Evolutionary conservation across 2,329 filamentous ascomycete species (phyloP).

Genomic region (Clonostachys solani): DNA sequence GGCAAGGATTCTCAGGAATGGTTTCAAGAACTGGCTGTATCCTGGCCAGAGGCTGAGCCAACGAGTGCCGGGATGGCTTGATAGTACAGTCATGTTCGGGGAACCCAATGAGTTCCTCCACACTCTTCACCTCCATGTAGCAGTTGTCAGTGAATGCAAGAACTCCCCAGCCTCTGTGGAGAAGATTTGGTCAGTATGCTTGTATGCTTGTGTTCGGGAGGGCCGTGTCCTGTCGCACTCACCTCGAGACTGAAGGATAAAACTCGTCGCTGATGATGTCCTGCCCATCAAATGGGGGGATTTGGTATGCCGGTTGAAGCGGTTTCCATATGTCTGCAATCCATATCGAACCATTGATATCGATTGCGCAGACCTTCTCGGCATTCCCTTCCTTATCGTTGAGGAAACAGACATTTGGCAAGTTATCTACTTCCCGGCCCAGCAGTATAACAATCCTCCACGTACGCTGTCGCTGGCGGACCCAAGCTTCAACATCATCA

Average conservation of each 20-base stretch:
- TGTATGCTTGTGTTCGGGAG: neutral
- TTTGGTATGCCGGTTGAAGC: slow-evolving; percentile 14
- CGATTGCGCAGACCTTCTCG: slow-evolving; percentile 44
- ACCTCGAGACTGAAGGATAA: slow-evolving; percentile 17
- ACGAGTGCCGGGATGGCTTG: neutral
- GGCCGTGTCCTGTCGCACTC: slow-evolving; percentile 1
- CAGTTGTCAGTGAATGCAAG: slow-evolving; percentile 36
- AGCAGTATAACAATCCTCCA: slow-evolving; percentile 46
- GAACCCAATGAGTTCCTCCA: slow-evolving; percentile 26
- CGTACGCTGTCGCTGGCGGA: slow-evolving; percentile 35
- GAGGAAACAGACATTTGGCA: slow-evolving; percentile 49
- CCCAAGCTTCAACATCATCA: slow-evolving; percentile 16
- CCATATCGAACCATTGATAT: slow-evolving; percentile 44
- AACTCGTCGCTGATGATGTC: slow-evolving; percentile 18
- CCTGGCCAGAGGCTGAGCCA: slow-evolving; percentile 7
- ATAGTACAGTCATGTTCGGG: slow-evolving; percentile 2
- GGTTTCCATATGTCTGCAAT: slow-evolving; percentile 47
- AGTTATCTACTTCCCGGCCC: slow-evolving; percentile 33
- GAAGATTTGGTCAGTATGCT: neutral
- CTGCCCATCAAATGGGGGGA: slow-evolving; percentile 8
- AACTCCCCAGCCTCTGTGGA: slow-evolving; percentile 41
- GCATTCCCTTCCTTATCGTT: slow-evolving; percentile 41
- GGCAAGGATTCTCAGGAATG: slow-evolving; percentile 23
- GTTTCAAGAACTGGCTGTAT: slow-evolving; percentile 13
- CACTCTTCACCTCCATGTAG: slow-evolving; percentile 30